Base-by-base conservation (phyloP, 352 stramenopile species). In the Phytophthora colocasiae region DNA sequence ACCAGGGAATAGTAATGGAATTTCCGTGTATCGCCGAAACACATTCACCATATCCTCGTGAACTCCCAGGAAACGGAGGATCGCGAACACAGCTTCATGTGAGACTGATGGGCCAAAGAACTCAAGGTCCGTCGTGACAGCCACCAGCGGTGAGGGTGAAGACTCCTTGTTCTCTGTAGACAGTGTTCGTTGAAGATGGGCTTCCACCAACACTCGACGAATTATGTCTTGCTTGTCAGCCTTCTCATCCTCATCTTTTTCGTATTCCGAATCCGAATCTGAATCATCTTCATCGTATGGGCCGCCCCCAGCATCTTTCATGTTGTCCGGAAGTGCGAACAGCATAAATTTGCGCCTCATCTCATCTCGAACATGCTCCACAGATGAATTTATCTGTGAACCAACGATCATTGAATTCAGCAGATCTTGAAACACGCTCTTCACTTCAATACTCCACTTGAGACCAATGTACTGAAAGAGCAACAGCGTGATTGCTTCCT, bases 81-180 rank as follows among this genome's bases (percentile, higher is more conserved):
- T 66, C 12, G 74, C 77, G n/a, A 78, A 66, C n/a, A 74, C 69
- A 22, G 77, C 71, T 51, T 76, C 77, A 51, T 74, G 77, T 12
- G 74, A 49, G 19, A 86, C 69, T 6, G 71, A 81, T 24, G 65
- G 71, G 0, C 74, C 74, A 46, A 86, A 86, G 56, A 85, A 81
- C 60, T 81, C 69, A n/a, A 86, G 66, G 36, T 86, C 74, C 4
- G 74, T 83, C 45, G 71, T 80, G 4, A 86, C 69, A 2, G 74
- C 71, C 40, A 75, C 71, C 19, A 83, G 44, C 14, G 66, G 46
- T 19, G 66, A 70, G 14, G 27, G 2, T 19, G 66, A 70, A n/a
- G 27, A 1, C 19, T 34, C 22, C 5, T 57, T 47, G 31, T 38
- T 34, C 1, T 67, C 36, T 1, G 11, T 31, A 6, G 44, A 51